A percentile compares a stretch with the other conserved stretches of the same genome.
phyloP scores from a whole-genome alignment of 208 protist species.

The Trypanosoma congolense region DNA sequence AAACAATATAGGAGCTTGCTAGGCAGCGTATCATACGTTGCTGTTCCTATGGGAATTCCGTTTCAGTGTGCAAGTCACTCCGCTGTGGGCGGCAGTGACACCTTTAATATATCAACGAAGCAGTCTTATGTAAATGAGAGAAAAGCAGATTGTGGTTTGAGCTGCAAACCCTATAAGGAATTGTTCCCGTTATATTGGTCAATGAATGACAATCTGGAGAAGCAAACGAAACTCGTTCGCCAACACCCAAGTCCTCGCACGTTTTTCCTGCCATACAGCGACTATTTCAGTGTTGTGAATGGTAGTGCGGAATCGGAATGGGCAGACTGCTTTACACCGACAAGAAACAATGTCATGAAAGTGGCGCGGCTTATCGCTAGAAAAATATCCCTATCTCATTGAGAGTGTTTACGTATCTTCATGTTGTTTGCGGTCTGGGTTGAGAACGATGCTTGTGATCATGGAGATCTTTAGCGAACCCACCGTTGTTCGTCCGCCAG shows the following conservation, averaged over 20 bases:
- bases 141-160: conserved; percentile 2
- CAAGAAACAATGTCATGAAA: neutral
- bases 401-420: no score
- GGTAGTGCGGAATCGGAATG: neutral
- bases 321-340: conserved; percentile 8
- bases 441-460: no score
- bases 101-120: neutral
- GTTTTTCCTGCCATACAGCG: conserved; percentile 10
- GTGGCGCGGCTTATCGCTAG: conserved; percentile 7
- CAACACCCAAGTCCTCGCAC: neutral
- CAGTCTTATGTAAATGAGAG: neutral
- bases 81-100: neutral
- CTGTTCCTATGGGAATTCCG: conserved; percentile 20
- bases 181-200: neutral
- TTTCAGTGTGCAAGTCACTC: neutral
- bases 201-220: conserved; percentile 9
- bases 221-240: neutral
- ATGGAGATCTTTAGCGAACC: no score
- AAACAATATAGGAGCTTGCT: conserved; percentile 10
- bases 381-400: no score
- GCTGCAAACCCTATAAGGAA: conserved; percentile 4
- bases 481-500: no score
- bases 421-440: no score
- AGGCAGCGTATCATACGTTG: conserved; percentile 11
- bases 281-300: conserved; percentile 8